Conservation (phyloP, 2,329 filamentous ascomycete species). For the Penicillium sp. region DNA sequence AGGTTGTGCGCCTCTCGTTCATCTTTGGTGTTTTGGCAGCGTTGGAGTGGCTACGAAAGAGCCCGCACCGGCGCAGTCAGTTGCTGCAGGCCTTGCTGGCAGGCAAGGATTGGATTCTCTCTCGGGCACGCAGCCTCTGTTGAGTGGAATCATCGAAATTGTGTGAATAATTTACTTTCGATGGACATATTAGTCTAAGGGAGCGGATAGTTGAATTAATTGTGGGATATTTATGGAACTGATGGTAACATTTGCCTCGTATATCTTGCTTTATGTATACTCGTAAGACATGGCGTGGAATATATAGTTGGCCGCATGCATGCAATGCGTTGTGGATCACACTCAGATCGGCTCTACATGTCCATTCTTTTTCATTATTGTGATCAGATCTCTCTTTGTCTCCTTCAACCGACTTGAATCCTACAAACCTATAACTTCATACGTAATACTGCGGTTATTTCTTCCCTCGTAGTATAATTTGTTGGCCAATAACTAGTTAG, state of each 20-base stretch:
- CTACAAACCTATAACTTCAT: neutral
- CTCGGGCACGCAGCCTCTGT: slow-evolving; percentile 1
- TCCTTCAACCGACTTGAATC: neutral
- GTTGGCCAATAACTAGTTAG: slow-evolving; percentile 26
- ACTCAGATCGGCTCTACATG: neutral
- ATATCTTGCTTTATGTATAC: neutral
- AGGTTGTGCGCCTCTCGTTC: slow-evolving; percentile 28
- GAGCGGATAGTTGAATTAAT: neutral
- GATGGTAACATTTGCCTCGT: neutral
- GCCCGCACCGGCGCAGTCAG: slow-evolving; percentile 18
- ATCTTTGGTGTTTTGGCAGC: slow-evolving; percentile 29
- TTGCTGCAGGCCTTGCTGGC: slow-evolving; percentile 19
- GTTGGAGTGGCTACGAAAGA: slow-evolving; percentile 24
- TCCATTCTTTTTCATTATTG: neutral
- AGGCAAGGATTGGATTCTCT: slow-evolving; percentile 24
- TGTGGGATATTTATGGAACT: neutral
- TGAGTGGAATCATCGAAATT: neutral
- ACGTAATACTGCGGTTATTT: neutral
- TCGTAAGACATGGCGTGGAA: neutral
- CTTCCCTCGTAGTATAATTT: neutral
- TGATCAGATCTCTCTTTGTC: neutral
- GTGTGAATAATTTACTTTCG: neutral
- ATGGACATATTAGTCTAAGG: neutral
- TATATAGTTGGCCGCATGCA: neutral
- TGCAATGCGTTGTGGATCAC: neutral